These are phyloP conservation scores for Pseudomicrostroma phylloplanum DNA, from an alignment of 1,284 basidiomycete genomes.

Conservation along the genomic window DNA sequence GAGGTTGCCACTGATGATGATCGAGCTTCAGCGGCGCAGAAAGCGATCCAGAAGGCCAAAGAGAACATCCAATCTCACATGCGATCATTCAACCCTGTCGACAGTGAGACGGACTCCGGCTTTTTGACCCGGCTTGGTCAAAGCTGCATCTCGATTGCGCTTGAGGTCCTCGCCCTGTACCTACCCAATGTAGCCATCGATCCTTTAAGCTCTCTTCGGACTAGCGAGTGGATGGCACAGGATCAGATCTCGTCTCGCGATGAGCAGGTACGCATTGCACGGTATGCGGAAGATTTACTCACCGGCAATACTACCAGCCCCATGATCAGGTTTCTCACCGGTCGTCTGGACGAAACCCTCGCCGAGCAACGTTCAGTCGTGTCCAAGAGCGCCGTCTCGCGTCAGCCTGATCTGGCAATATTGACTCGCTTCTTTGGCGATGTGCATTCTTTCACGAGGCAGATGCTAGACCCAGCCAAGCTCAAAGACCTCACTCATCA, in stretches of 20 bases:
- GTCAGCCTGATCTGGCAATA: slow-evolving; percentile 57
- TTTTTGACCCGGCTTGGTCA: no score
- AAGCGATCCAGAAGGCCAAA: no score
- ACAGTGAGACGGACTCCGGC: no score
- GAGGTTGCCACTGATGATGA: no score
- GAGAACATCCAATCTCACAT: no score
- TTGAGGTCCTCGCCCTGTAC: slow-evolving; percentile 64
- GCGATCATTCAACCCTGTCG: no score
- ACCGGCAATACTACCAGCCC: slow-evolving; percentile 63
- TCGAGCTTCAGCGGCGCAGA: no score
- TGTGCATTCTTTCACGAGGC: slow-evolving; percentile 52
- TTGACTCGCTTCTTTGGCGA: slow-evolving; percentile 78
- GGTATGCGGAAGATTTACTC: slow-evolving; percentile 58
- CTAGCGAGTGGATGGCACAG: slow-evolving; percentile 56
- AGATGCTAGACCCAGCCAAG: slow-evolving; percentile 29
- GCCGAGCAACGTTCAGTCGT: no score
- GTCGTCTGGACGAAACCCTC: not conserved
- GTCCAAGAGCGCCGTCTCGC: slow-evolving; percentile 24
- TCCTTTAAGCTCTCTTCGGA: slow-evolving; percentile 67
- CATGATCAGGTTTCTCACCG: slow-evolving; percentile 50
- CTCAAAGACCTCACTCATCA: slow-evolving; percentile 41
- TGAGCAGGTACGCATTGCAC: slow-evolving; percentile 61
- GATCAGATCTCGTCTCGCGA: slow-evolving; percentile 53
- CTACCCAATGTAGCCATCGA: slow-evolving; percentile 82
- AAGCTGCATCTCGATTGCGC: slow-evolving; percentile 54